phyloP scores from a whole-genome alignment of 257 asterid species.

The Solanum pennellii region DNA sequence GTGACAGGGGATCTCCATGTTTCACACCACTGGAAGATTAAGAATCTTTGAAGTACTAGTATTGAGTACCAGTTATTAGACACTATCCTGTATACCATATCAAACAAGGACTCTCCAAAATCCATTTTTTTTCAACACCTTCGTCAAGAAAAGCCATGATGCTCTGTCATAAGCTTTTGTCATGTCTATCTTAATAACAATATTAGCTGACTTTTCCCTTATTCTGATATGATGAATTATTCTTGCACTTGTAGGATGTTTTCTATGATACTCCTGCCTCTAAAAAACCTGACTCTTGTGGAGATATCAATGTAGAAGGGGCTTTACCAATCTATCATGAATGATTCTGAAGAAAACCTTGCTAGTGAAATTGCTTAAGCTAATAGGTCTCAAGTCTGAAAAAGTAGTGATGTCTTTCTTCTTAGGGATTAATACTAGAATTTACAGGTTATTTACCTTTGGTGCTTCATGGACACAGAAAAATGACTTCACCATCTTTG shows the following conservation, averaged over 20 bases:
- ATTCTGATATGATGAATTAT: neutral
- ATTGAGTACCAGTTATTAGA: neutral
- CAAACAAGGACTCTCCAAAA: neutral
- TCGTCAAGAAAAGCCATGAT: neutral
- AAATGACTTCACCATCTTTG: neutral
- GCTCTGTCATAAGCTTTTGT: neutral
- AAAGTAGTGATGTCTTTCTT: neutral
- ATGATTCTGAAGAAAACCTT: neutral
- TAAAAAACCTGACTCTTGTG: neutral
- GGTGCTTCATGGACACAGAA: neutral
- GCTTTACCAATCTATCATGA: neutral
- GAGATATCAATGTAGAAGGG: neutral
- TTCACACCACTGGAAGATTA: neutral
- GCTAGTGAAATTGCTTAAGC: neutral
- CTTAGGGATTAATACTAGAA: neutral
- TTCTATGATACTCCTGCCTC: neutral
- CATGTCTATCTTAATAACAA: neutral
- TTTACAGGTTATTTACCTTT: neutral
- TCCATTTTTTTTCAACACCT: neutral
- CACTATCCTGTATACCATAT: neutral
- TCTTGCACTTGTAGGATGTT: neutral
- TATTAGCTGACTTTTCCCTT: neutral
- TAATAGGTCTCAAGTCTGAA: neutral
- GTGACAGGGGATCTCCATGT: neutral
- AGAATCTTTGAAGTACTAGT: neutral